Base-by-base conservation (phyloP, 192 early-diverging fungal genomes). In the Phlyctochytrium planicorne region DNA sequence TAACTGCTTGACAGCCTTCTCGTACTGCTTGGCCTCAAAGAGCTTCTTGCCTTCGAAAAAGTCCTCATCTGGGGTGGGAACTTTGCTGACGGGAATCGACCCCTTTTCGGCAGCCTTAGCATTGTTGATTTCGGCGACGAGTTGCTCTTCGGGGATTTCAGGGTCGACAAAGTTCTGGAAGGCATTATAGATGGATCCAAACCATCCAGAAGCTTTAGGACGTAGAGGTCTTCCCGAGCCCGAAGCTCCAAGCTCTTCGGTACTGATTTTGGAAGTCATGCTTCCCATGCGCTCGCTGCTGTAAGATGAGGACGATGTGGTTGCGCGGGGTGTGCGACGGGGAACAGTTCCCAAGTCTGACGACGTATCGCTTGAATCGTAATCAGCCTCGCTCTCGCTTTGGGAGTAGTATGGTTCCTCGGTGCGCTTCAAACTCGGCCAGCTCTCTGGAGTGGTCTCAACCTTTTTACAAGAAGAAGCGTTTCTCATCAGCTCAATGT, bases 121-220 rank as follows among this genome's bases (percentile, higher is more conserved):
- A 27, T 25, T 25, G 12, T 6, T 10, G 27, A 25, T 27, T 6
- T 12, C 16, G 12, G 55, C 20, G 55, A 57, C 6, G 12, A 57
- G 25, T 27, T 57, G 55, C 6, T 57, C 55, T 12, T 57, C 55
- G 20, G 55, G 16, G 20, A 57, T 57, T 27, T 57, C 55, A 27
- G 55, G 55, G 55, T 57, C 55, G 55, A 57, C 27, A 27, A 57
- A 57, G 27, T 6, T 25, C 55, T 57, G 55, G 55, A 57, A 57
- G 6, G 55, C 55, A 27, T 57, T 57, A 25, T 57, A 57, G 55
- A 57, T 57, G 12, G 55, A 57, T 10, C 55, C 55, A 25, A 57
- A 57, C 55, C 55, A 57, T 14, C 55, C 55, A 4, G 55, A 57
- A 6, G 55, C 10, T 27, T 57, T 57, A 27, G 55, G 55, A 10